phyloP scores from a whole-genome alignment of 176 grass and related monocot species.

The Oropetium thomaeum region DNA sequence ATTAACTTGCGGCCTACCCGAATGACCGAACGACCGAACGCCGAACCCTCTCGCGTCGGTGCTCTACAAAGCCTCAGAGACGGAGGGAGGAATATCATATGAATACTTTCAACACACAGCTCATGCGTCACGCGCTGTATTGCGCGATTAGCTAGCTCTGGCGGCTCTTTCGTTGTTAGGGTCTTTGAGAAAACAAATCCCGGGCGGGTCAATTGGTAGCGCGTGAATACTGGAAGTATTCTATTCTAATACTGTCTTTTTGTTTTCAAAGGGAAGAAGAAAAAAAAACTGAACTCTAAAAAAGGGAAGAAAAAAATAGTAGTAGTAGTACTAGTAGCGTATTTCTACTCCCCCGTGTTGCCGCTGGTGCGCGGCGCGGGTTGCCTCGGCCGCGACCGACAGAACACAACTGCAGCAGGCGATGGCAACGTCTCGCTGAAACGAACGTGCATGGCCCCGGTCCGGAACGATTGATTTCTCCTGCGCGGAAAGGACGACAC shows the following conservation, averaged over 20 bases:
- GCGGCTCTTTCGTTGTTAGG: background rate
- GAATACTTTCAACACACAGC: conserved; percentile 21
- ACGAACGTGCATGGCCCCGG: conserved; percentile 18
- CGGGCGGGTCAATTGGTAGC: background rate
- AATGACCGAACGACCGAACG: background rate
- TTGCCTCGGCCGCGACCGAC: conserved; percentile 41
- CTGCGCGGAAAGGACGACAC: conserved; percentile 13
- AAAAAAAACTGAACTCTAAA: no score
- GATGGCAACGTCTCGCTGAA: conserved; percentile 19
- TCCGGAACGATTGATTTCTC: background rate
- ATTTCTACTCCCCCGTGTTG: background rate
- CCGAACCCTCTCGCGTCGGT: conserved; percentile 28
- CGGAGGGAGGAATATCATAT: background rate
- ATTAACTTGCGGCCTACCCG: conserved; percentile 2
- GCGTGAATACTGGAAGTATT: background rate
- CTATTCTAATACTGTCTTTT: background rate
- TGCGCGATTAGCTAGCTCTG: conserved; percentile 2
- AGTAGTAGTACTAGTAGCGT: no score
- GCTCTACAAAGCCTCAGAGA: conserved; percentile 6
- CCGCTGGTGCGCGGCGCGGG: background rate
- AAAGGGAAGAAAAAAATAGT: background rate
- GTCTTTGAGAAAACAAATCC: conserved; percentile 24
- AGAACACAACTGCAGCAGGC: background rate
- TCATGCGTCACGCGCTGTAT: conserved; percentile 4
- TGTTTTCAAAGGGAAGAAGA: background rate